Base-by-base conservation (phyloP, 2,329 filamentous ascomycete species). In the Diaporthe aspalathi region DNA sequence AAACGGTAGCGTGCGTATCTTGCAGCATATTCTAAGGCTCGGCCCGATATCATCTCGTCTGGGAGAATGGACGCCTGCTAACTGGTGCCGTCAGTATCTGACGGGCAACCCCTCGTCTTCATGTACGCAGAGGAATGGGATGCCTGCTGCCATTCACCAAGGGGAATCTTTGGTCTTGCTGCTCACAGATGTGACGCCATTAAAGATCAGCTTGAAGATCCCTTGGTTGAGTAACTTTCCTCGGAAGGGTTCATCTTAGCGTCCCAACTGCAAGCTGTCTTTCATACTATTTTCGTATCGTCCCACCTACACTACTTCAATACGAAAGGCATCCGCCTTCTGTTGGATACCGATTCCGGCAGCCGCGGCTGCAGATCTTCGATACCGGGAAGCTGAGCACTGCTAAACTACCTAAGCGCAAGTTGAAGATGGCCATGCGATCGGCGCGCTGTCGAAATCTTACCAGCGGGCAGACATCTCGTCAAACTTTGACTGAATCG, bases 401-500 rank as follows among this genome's bases (percentile, higher is more conserved):
- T 50, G 74, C 76, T 24, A 68, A 70, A 62, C 73, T 72, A 35
- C 32, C 5, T 9, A 16, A 57, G 72, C 73, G 16, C 73, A 60
- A 20, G 50, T 27, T 22, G 24, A 17, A 43, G 60, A 49, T 67
- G 60, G 35, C 73, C 73, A 53, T 67, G 71, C 5, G 56, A 69
- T 52, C 40, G 66, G 49, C 63, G 63, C 11, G n/a, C 62, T 14
- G n/a, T 67, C 24, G 52, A 68, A 29, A 70, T 50, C 45, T 69
- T 67, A 22, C 49, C 43, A 1, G 50, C 71, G 35, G 52, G 57
- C n/a, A 68, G 57, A 20, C 49, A 69, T 43, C 35, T 86, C 71
- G 82, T 83, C 74, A 84, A 89, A 57, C 90, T 90, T 90, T 88
- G 78, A 82, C 20, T 90, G 87, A 87, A 76, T 87, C 2, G 87